Conservation (phyloP, 306 rosid species). For the Cicer bijugum region DNA sequence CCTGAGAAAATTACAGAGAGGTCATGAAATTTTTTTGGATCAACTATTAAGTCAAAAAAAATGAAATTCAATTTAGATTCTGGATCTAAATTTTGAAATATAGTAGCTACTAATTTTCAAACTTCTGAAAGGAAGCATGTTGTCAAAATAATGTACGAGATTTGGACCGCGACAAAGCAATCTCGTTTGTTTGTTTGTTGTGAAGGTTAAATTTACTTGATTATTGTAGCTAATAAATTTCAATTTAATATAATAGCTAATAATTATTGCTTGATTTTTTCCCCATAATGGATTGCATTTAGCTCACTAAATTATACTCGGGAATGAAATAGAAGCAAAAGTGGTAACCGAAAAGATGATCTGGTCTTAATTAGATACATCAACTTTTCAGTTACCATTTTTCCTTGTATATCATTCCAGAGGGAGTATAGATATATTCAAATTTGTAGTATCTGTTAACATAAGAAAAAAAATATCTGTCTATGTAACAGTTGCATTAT, state of each 20-base stretch:
- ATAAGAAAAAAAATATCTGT: background rate
- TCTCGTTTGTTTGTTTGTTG: constrained; percentile 6
- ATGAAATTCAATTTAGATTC: background rate
- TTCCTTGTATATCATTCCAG: too few species aligned
- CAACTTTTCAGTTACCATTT: too few species aligned
- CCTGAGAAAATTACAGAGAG: constrained; percentile 37
- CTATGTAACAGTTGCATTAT: background rate
- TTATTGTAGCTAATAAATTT: too few species aligned
- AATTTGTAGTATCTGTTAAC: too few species aligned
- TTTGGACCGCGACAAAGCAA: background rate
- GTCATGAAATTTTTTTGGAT: background rate
- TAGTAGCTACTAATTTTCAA: background rate
- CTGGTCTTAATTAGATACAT: too few species aligned
- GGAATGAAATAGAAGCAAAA: too few species aligned
- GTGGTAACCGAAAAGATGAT: too few species aligned
- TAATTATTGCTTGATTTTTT: too few species aligned
- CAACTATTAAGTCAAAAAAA: too few species aligned
- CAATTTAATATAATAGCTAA: too few species aligned
- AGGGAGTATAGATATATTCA: too few species aligned
- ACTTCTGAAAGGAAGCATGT: constrained; percentile 8
- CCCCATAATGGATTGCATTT: constrained; percentile 19
- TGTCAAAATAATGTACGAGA: constrained; percentile 33
- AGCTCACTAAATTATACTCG: background rate
- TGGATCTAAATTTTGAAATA: constrained; percentile 10
- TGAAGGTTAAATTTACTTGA: background rate